Evolutionary conservation across 73 alveolate species (phyloP).

Genomic region (Paramecium tetraurelia): DNA sequence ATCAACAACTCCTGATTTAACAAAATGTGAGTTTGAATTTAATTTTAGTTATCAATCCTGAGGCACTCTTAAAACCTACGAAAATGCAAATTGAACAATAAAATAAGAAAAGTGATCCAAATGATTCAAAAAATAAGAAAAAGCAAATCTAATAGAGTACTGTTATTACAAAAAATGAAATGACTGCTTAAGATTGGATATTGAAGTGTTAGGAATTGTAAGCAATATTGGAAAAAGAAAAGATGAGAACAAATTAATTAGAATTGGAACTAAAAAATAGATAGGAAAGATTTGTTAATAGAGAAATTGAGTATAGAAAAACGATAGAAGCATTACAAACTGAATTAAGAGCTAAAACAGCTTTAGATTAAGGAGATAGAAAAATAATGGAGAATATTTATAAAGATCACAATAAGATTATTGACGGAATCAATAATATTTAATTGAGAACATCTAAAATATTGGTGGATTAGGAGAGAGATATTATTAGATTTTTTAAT

Average conservation of each 20-base stretch:
- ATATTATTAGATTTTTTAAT: slow-evolving; percentile 57
- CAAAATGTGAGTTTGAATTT: slow-evolving; percentile 49
- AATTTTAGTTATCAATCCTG: not conserved
- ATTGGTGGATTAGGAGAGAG: slow-evolving; percentile 58
- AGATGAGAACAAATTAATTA: slow-evolving; percentile 52
- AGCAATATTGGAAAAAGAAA: slow-evolving; percentile 58
- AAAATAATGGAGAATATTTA: slow-evolving; percentile 49
- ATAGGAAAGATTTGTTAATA: slow-evolving; percentile 76
- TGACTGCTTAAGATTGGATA: slow-evolving; percentile 78
- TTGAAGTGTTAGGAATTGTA: slow-evolving; percentile 61
- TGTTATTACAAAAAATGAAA: slow-evolving; percentile 27
- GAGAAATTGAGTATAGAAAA: slow-evolving; percentile 83
- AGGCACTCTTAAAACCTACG: slow-evolving; percentile 19
- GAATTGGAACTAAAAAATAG: slow-evolving; percentile 66
- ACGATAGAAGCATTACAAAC: slow-evolving; percentile 74
- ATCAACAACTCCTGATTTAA: slow-evolving; percentile 50
- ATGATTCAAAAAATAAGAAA: slow-evolving; percentile 42
- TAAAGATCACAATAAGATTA: slow-evolving; percentile 44
- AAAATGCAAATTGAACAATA: not conserved
- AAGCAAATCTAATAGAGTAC: slow-evolving; percentile 1
- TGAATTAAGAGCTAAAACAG: slow-evolving; percentile 59
- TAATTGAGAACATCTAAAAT: slow-evolving; percentile 57
- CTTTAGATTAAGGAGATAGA: slow-evolving; percentile 52
- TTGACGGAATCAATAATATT: slow-evolving; percentile 49
- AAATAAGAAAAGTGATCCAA: slow-evolving; percentile 27